These are phyloP conservation scores for Dendrostoma leiphaemia DNA, from an alignment of 2,329 filamentous ascomycete species.

Conservation along the genomic window DNA sequence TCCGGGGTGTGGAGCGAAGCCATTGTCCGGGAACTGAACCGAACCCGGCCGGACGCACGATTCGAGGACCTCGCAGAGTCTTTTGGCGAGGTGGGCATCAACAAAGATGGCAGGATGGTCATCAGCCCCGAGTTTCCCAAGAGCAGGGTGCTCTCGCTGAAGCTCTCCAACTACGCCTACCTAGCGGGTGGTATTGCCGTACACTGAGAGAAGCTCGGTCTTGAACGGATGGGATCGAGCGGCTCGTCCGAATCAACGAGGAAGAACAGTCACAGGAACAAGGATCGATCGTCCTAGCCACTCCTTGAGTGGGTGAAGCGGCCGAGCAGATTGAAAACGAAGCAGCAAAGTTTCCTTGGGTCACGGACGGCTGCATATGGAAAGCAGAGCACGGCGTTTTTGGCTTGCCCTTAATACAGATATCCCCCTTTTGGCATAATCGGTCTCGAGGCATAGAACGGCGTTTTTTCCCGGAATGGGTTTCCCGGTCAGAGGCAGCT, in stretches of 20 bases:
- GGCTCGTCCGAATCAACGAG: background rate
- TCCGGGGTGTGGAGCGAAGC: conserved; percentile 71
- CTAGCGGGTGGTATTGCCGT: conserved; percentile 40
- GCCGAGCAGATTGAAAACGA: no score
- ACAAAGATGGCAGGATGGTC: conserved; percentile 58
- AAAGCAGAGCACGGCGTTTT: conserved; percentile 19
- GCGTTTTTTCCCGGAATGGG: conserved; percentile 5
- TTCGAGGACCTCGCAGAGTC: conserved; percentile 64
- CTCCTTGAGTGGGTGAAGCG: no score
- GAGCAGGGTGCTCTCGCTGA: conserved; percentile 52
- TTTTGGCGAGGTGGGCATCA: conserved; percentile 58
- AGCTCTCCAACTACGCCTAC: conserved; percentile 56
- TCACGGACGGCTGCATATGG: conserved; percentile 6
- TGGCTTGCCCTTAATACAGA: conserved; percentile 1
- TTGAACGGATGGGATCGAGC: background rate
- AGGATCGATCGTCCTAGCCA: no score
- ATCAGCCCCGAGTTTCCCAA: conserved; percentile 55
- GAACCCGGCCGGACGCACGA: conserved; percentile 54
- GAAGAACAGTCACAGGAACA: no score
- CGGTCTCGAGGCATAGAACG: conserved; percentile 13
- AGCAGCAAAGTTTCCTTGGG: no score
- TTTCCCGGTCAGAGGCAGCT: background rate
- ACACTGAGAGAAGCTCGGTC: conserved; percentile 18
- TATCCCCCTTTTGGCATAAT: conserved; percentile 7
- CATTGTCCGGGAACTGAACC: conserved; percentile 60